phyloP scores from a whole-genome alignment of 2,329 filamentous ascomycete genomes.

The Chaetothyriales sp. region DNA sequence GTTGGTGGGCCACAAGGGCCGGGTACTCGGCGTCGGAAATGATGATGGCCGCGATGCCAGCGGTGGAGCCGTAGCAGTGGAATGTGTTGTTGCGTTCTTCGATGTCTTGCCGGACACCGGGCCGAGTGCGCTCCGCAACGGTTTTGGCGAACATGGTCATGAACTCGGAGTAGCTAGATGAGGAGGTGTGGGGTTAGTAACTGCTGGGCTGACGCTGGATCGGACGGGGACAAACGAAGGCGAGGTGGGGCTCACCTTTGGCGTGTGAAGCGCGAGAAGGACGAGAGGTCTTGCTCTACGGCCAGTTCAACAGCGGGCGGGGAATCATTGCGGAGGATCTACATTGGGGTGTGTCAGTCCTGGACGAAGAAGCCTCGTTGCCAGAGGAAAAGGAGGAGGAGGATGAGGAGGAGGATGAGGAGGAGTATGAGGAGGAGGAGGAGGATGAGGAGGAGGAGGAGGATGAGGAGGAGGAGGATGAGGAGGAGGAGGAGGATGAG shows the following conservation, averaged over 20 bases:
- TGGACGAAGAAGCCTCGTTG: background rate
- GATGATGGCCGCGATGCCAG: conserved; percentile 63
- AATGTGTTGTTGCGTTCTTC: conserved; percentile 71
- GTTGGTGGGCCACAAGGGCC: conserved; percentile 65
- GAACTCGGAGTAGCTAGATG: conserved; percentile 46
- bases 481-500: too few species aligned
- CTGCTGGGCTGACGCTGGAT: background rate
- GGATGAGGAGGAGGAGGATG: too few species aligned
- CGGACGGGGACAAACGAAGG: background rate
- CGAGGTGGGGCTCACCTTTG: conserved; percentile 40
- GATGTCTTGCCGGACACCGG: conserved; percentile 73
- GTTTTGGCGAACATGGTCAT: conserved; percentile 79
- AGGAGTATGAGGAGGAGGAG: too few species aligned
- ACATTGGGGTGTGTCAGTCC: background rate
- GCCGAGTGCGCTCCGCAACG: conserved; percentile 68
- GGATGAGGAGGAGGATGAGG: too few species aligned
- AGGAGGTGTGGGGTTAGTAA: conserved; percentile 4
- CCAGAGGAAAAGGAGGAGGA: too few species aligned
- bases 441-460: too few species aligned
- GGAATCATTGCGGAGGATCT: conserved; percentile 71
- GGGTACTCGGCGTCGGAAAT: conserved; percentile 67
- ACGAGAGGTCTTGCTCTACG: conserved; percentile 62
- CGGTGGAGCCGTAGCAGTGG: conserved; percentile 62
- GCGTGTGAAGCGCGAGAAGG: conserved; percentile 68
- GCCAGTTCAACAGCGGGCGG: conserved; percentile 65